Base-by-base conservation (phyloP, 2,329 filamentous ascomycete genomes). In the Ascomycota sp. region DNA sequence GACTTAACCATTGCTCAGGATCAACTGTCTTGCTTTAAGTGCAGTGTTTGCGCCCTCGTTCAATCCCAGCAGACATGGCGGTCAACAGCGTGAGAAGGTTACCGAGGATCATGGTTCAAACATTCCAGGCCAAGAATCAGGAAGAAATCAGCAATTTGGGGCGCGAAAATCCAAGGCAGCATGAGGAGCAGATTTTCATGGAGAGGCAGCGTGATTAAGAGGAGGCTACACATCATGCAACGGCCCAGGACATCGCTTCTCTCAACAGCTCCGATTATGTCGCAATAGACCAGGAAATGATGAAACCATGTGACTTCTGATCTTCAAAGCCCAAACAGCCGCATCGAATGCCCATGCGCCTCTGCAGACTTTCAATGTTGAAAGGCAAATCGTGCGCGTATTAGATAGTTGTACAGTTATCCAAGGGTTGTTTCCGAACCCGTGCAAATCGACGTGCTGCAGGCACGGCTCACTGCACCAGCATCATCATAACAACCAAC, bases 1-100 rank as follows among this genome's bases (percentile, higher is more conserved):
- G n/a, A n/a, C n/a, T n/a, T n/a, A n/a, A n/a, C n/a, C n/a, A n/a
- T n/a, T n/a, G n/a, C n/a, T n/a, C n/a, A n/a, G n/a, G n/a, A n/a
- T n/a, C n/a, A n/a, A n/a, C n/a, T n/a, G n/a, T n/a, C n/a, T n/a
- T n/a, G n/a, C n/a, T n/a, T n/a, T n/a, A n/a, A n/a, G n/a, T n/a
- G n/a, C n/a, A n/a, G n/a, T n/a, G n/a, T n/a, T n/a, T n/a, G n/a
- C n/a, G n/a, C n/a, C n/a, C n/a, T n/a, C n/a, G n/a, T n/a, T n/a
- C n/a, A n/a, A n/a, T n/a, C n/a, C n/a, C n/a, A n/a, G n/a, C 89
- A 0, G 89, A 98, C 46, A 93, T 95, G 74, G 82, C 86, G 0
- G 77, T 92, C 12, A 80, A 81, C 32, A 75, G 69, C 28, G 86
- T 89, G 8, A 83, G 91, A 55, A 77, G 77, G 30, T 98, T 98